Conservation (phyloP, 2,329 filamentous ascomycete species). For the Camptophora hylomeconis region DNA sequence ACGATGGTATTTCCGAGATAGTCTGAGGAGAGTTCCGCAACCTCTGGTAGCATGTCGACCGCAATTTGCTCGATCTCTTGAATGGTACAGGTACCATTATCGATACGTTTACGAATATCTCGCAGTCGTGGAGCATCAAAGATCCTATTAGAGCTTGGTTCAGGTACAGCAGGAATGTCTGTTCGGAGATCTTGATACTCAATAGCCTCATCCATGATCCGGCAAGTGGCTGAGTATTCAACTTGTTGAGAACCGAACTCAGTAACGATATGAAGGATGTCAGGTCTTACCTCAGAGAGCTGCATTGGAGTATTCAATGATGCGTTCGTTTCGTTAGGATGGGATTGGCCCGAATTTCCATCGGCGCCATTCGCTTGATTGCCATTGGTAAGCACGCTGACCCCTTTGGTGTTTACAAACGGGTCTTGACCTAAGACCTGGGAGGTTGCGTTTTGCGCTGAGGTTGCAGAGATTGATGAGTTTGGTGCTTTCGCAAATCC, state of each 20-base stretch:
- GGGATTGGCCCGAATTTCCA: conserved; percentile 26
- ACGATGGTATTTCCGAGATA: conserved; percentile 99
- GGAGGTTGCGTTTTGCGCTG: conserved; percentile 49
- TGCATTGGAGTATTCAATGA: conserved; percentile 38
- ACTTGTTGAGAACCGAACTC: conserved; percentile 78
- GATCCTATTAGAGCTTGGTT: conserved; percentile 75
- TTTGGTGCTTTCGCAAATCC: conserved; percentile 96
- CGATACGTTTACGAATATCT: conserved; percentile 93
- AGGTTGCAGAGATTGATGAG: conserved; percentile 63
- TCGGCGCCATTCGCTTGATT: conserved; percentile 20
- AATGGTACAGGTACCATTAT: conserved; percentile 78
- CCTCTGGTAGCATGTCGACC: conserved; percentile 87
- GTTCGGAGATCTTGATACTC: conserved; percentile 57
- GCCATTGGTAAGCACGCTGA: conserved; percentile 14
- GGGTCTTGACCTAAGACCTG: conserved; percentile 19
- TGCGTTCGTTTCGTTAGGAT: conserved; percentile 45
- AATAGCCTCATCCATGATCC: conserved; percentile 64
- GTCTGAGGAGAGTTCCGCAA: conserved; percentile 86
- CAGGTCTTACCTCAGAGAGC: conserved; percentile 62
- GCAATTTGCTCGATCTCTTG: conserved; percentile 88
- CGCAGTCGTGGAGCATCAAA: conserved; percentile 90
- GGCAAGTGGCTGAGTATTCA: conserved; percentile 58
- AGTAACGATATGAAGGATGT: conserved; percentile 74
- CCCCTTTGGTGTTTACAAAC: conserved; percentile 18
- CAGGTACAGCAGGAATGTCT: conserved; percentile 79